Evolutionary conservation across 78 protist genomes (phyloP).

Genomic region (Tieghemostelium lacteum): DNA sequence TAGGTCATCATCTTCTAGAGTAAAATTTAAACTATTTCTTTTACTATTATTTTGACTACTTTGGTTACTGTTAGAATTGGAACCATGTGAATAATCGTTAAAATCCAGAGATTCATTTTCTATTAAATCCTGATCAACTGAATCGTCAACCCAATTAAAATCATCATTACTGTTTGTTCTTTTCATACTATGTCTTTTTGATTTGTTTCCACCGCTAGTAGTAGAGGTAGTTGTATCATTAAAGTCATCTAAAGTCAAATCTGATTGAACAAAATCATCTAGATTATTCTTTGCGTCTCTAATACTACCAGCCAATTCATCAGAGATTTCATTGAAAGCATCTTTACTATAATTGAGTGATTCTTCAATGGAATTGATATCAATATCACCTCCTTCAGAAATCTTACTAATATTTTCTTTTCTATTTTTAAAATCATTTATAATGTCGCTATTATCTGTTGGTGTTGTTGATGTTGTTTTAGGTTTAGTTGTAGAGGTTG

Average conservation of each 20-base stretch:
- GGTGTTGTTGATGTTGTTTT: neutral
- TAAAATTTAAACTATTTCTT: slow-evolving; percentile 5
- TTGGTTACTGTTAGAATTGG: neutral
- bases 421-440: neutral
- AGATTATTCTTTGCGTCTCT: slow-evolving; percentile 53
- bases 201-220: too few relatives aligned
- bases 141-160: slow-evolving; percentile 64
- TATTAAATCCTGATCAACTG: slow-evolving; percentile 46
- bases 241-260: slow-evolving; percentile 44
- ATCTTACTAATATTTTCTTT: neutral
- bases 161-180: slow-evolving; percentile 26
- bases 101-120: slow-evolving; percentile 63
- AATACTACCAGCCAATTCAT: slow-evolving; percentile 20
- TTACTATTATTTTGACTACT: neutral
- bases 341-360: slow-evolving; percentile 9
- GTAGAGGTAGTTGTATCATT: neutral
- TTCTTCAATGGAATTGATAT: slow-evolving; percentile 17
- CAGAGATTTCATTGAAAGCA: slow-evolving; percentile 58
- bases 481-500: neutral
- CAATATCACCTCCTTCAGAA: neutral
- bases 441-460: neutral
- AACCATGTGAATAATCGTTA: neutral
- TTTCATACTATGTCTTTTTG: slow-evolving; percentile 14
- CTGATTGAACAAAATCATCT: slow-evolving; percentile 5
- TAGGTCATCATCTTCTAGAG: neutral